phyloP scores from a whole-genome alignment of 108 stramenopile species.

The Nitzschia palea region DNA sequence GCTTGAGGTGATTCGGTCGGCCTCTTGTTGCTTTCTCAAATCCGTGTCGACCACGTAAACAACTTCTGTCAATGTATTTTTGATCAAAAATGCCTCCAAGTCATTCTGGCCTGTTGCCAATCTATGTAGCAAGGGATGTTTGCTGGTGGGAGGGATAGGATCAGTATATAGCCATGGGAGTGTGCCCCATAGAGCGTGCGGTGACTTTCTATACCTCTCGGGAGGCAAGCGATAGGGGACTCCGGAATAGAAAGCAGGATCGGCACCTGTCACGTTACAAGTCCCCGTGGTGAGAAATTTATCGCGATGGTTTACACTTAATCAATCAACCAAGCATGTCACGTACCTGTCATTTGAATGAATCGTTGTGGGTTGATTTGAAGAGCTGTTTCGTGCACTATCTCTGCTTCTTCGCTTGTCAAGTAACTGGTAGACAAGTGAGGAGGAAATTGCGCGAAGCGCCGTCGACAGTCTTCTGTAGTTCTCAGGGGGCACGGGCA shows the following conservation, averaged over 20 bases:
- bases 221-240: conserved; percentile 74
- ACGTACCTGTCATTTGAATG: conserved; percentile 54
- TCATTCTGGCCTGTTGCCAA: conserved; percentile 33
- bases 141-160: conserved; percentile 17
- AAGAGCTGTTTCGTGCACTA: conserved; percentile 54
- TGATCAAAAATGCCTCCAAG: background rate
- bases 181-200: conserved; percentile 87
- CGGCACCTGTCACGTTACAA: conserved; percentile 59
- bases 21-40: conserved; percentile 80
- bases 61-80: conserved; percentile 42
- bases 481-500: conserved; percentile 32
- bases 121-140: conserved; percentile 53
- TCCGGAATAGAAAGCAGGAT: conserved; percentile 63
- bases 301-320: too few relatives aligned
- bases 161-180: conserved; percentile 61
- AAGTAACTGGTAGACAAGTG: conserved; percentile 77
- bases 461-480: conserved; percentile 47
- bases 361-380: conserved; percentile 43
- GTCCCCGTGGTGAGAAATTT: too few relatives aligned
- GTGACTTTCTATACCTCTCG: conserved; percentile 71
- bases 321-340: too few relatives aligned
- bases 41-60: conserved; percentile 83
- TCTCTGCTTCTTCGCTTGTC: conserved; percentile 72
- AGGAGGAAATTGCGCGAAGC: conserved; percentile 74
- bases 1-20: conserved; percentile 56